Percentiles rank a stretch among this genome's conserved stretches.
phyloP scores from a whole-genome alignment of 192 early-diverging fungal genomes.

The Podochytrium sp. region DNA sequence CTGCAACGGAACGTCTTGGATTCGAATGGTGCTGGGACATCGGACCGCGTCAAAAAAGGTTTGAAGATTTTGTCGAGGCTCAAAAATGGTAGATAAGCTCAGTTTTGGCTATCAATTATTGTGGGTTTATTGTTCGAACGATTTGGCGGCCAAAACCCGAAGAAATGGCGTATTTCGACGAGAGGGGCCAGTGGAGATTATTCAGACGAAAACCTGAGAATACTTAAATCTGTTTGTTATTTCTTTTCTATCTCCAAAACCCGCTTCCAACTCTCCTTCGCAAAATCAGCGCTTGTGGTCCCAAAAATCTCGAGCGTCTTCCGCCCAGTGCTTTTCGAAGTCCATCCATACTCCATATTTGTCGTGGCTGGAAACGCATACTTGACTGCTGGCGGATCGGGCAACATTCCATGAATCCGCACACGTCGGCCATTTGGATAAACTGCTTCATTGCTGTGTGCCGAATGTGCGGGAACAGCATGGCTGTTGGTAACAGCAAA shows the following conservation, averaged over 20 bases:
- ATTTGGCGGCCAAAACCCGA: too few species aligned
- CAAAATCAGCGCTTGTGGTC: slow-evolving; percentile 37
- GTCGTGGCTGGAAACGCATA: slow-evolving; percentile 37
- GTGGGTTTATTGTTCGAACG: too few species aligned
- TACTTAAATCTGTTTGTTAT: too few species aligned
- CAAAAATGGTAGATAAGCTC: too few species aligned
- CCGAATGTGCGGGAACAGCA: neutral
- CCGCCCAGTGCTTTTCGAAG: neutral
- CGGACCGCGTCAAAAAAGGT: too few species aligned
- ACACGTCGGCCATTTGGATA: neutral
- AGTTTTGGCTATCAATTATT: too few species aligned
- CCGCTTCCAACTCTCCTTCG: slow-evolving; percentile 32
- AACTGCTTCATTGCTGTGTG: neutral
- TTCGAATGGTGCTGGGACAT: slow-evolving; percentile 14
- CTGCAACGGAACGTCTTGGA: neutral
- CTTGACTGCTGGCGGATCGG: slow-evolving; percentile 6
- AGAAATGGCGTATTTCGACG: too few species aligned
- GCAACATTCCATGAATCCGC: neutral
- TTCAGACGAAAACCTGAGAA: too few species aligned
- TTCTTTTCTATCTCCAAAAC: neutral
- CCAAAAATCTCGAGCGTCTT: slow-evolving; percentile 34
- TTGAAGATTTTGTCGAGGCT: too few species aligned
- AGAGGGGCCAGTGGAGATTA: too few species aligned
- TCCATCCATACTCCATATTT: slow-evolving; percentile 42
- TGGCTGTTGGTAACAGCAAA: slow-evolving; percentile 1